These are phyloP conservation scores for Bolboschoenoplectus hybrid DNA, from an alignment of 202 grass and related monocot genomes.

Conservation along the genomic window DNA sequence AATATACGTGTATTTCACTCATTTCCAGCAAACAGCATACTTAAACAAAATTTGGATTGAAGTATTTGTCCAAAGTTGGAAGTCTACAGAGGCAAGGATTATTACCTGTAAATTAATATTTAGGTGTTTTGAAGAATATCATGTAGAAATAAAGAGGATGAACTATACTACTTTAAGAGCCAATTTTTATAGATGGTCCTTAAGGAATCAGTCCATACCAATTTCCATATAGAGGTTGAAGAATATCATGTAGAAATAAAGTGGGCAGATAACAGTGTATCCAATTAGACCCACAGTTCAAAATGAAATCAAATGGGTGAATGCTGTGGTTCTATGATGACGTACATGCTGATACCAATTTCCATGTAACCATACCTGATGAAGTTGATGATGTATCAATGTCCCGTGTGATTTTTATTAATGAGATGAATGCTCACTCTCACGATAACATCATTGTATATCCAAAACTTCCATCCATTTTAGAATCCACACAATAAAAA, in stretches of 20 bases:
- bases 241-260: no score
- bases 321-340: background rate
- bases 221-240: no score
- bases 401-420: background rate
- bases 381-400: background rate
- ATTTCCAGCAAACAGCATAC: background rate
- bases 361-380: background rate
- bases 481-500: conserved; percentile 6
- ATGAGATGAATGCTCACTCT: background rate
- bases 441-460: background rate
- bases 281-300: no score
- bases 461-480: conserved; percentile 10
- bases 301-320: background rate
- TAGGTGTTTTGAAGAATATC: background rate
- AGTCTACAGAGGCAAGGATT: background rate
- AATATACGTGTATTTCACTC: background rate
- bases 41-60: background rate
- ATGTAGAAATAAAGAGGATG: background rate
- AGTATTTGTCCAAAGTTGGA: background rate
- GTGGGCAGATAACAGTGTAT: no score
- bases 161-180: background rate
- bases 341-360: background rate
- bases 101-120: background rate
- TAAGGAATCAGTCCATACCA: no score
- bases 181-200: no score